These are phyloP conservation scores for Iberis pinnata DNA, from an alignment of 345 rosid genomes.

Conservation along the genomic window DNA sequence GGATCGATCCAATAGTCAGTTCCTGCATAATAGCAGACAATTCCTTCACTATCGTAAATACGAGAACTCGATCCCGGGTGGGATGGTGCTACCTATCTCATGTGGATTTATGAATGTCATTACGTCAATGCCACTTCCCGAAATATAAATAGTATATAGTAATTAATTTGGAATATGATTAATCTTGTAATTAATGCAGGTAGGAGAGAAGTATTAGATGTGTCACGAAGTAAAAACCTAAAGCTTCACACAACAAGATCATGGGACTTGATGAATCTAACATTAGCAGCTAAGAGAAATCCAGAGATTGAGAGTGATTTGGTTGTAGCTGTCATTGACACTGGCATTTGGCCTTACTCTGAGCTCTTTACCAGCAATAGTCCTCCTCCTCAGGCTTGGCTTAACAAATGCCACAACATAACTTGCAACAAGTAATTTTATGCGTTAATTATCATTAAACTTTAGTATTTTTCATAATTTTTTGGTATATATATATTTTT, in stretches of 20 bases:
- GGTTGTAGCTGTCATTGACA: slow-evolving; percentile 20
- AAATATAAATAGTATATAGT: too few relatives aligned
- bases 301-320: slow-evolving; percentile 7
- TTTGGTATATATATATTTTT: too few relatives aligned
- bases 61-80: too few relatives aligned
- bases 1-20: too few relatives aligned
- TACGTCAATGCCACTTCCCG: too few relatives aligned
- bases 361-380: slow-evolving; percentile 10
- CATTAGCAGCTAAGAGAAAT: slow-evolving; percentile 1
- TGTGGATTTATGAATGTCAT: too few relatives aligned
- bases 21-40: too few relatives aligned
- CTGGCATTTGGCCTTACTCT: slow-evolving; percentile 25
- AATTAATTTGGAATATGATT: too few relatives aligned
- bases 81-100: too few relatives aligned
- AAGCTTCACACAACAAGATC: slow-evolving; percentile 30
- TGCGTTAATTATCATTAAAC: too few relatives aligned
- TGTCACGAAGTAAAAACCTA: slow-evolving; percentile 13
- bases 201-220: slow-evolving; percentile 18
- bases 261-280: slow-evolving; percentile 26
- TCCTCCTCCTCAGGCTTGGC: slow-evolving; percentile 21
- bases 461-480: too few relatives aligned
- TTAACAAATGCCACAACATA: slow-evolving; percentile 23
- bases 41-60: too few relatives aligned
- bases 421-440: slow-evolving; percentile 25
- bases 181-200: neutral